Base-by-base conservation (phyloP, 2,329 filamentous ascomycete species). In the Neofusicoccum laricinum region DNA sequence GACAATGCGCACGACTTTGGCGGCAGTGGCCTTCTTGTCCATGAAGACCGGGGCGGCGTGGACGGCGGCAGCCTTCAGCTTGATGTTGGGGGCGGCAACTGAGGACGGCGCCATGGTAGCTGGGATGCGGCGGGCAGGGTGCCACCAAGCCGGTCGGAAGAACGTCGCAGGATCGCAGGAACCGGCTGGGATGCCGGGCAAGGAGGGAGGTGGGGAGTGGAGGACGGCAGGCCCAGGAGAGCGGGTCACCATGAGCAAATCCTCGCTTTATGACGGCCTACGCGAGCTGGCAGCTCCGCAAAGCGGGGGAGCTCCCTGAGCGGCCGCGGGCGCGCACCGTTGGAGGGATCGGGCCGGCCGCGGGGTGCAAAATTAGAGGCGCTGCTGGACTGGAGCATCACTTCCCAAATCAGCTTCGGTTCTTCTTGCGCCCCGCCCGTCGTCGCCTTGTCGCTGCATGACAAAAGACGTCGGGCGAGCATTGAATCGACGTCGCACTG, bases 31-130 rank as follows among this genome's bases (percentile, higher is more conserved):
- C 1, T 65, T 67, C 64, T 77, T 77, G 69, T 77, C 66, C 75
- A 77, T 77, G 66, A 71, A 77, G 11, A 76, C 71, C 11, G 75
- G 75, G 10, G 75, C 73, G 2, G 74, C 75, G 53, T 77, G 75
- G 10, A 71, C 75, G 2, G 75, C 75, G n/a, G 74, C 75, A 36
- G 71, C 75, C 55, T 70, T 75, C 69, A 76, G 71, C 58, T 74
- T 76, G 40, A 45, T 45, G 11, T 15, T 21, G 25, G 40, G 40
- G 6, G 25, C 55, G 40, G 15, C 25, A 8, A 36, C 15, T 17
- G 55, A 32, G 8, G 25, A 46, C 5, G 55, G 19, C 11, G 55
- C 25, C 55, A 58, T 58, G 25, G 55, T 6, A 43, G 48, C 10
- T 8, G 48, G 4, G 12, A 3, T 45, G 8, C 3, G 45, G 19